A percentile compares a stretch with the other conserved stretches of the same genome.
Conservation (phyloP, 352 stramenopile species). For the Pythium biforme region DNA sequence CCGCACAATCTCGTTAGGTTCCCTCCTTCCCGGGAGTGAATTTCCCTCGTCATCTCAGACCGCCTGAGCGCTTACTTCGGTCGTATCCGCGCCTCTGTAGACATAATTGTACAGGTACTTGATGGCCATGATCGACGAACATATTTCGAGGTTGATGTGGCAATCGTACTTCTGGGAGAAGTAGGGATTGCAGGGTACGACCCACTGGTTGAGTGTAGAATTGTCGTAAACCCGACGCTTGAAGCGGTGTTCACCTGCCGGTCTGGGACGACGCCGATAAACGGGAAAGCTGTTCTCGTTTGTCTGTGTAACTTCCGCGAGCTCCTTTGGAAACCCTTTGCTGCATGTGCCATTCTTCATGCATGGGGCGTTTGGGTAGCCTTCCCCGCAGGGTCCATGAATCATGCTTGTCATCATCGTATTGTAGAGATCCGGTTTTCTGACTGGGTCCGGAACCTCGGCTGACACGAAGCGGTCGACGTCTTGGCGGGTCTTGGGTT, state of each 20-base stretch:
- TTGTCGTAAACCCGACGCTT: slow-evolving; percentile 6
- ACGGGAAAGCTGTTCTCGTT: slow-evolving; percentile 1
- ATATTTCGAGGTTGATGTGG: slow-evolving; percentile 58
- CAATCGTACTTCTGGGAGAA: slow-evolving; percentile 50
- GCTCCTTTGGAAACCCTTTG: slow-evolving; percentile 7
- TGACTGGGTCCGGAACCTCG: slow-evolving; percentile 10
- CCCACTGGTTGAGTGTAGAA: slow-evolving; percentile 8
- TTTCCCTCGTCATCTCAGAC: slow-evolving; percentile 1
- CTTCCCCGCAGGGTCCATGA: slow-evolving; percentile 4
- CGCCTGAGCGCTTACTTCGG: slow-evolving; percentile 21
- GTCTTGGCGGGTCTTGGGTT: slow-evolving; percentile 7
- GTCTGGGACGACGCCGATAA: not conserved
- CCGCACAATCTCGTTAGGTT: slow-evolving; percentile 28
- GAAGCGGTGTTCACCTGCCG: not conserved
- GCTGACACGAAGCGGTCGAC: slow-evolving; percentile 12
- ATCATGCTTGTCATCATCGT: slow-evolving; percentile 7
- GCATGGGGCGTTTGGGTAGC: not conserved
- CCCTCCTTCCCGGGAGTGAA: not conserved
- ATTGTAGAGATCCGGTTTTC: not conserved
- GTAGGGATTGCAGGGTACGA: slow-evolving; percentile 62
- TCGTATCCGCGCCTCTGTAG: slow-evolving; percentile 47
- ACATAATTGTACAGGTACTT: slow-evolving; percentile 71
- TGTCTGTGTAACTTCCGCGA: not conserved
- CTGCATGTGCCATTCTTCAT: slow-evolving; percentile 8
- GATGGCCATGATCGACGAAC: slow-evolving; percentile 28